phyloP scores from a whole-genome alignment of 805 yeast species.

The Jamesozyma spencerorum region DNA sequence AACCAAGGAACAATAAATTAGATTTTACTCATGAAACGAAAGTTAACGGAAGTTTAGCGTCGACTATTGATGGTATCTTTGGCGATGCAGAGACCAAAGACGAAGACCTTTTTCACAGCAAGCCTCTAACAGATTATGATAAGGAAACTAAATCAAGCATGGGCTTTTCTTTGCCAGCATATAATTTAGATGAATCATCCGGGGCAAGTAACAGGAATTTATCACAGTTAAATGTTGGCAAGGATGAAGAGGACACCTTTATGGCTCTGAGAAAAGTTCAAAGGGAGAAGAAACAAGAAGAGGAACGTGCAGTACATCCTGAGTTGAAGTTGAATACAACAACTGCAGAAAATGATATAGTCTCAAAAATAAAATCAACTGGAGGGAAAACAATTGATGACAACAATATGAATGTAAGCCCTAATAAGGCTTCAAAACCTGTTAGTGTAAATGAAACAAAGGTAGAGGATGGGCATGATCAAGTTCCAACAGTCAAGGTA shows the following conservation, averaged over 20 bases:
- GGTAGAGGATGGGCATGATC: too few relatives aligned
- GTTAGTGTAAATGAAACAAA: too few relatives aligned
- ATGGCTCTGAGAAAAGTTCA: constrained; percentile 14
- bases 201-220: not conserved
- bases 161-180: too few relatives aligned
- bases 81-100: constrained; percentile 15
- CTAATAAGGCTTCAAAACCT: not conserved
- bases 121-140: too few relatives aligned
- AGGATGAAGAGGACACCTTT: constrained; percentile 17
- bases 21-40: too few relatives aligned
- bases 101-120: constrained; percentile 24
- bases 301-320: not conserved
- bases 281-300: constrained; percentile 3
- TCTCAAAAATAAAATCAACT: not conserved
- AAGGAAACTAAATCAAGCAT: too few relatives aligned
- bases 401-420: not conserved
- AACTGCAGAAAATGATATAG: not conserved
- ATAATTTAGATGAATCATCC: not conserved
- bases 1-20: too few relatives aligned
- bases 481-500: too few relatives aligned
- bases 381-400: not conserved
- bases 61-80: constrained; percentile 23
- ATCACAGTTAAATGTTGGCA: not conserved
- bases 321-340: not conserved
- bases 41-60: not conserved